Base-by-base conservation (phyloP, 495 filamentous ascomycete genomes). In the Xylaria curta region DNA sequence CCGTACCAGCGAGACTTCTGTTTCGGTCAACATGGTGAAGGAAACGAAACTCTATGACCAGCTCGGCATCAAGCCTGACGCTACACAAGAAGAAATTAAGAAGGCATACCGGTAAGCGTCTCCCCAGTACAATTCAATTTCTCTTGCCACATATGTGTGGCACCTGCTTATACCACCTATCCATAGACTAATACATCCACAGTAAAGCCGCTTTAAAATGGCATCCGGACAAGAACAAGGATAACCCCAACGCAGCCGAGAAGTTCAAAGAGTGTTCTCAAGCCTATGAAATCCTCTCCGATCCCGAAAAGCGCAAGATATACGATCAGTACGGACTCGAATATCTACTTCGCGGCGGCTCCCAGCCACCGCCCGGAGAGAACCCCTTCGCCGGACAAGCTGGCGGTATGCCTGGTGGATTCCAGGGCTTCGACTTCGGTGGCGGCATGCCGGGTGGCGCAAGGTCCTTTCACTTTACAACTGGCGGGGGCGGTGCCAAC, bases 141-240 rank as follows among this genome's bases (percentile, higher is more conserved):
- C 21, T 15, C 21, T 31, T n/a, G 33, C 12, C 5, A 1, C 49
- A 17, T 21, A 1, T 15, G 1, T 6, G 19, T n/a, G 24, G 17
- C 28, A 56, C 31, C 6, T 36, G 13, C 9, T 40, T 53, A n/a
- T 40, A 7, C 36, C 36, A 38, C 36, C 36, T 38, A 12, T 12
- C 6, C 7, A 12, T 49, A 73, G 49, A 58, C 75, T 79, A 73
- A 81, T 70, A 3, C 40, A 49, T 66, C 38, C 69, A 68, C 73
- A 94, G 93, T 73, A 97, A 96, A 86, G 87, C 89, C 47, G 97
- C 96, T 56, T 83, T 99, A 78, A 98, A 97, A 85, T 91, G 89
- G 78, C 96, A 99, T 78, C 96, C 96, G 0, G 96, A 99, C 82
- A 98, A 98, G 86, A 98, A 98, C 85, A 95, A 94, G 79, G 91